Base-by-base conservation (phyloP, 768 basidiomycete species). In the Phaffia australis region DNA sequence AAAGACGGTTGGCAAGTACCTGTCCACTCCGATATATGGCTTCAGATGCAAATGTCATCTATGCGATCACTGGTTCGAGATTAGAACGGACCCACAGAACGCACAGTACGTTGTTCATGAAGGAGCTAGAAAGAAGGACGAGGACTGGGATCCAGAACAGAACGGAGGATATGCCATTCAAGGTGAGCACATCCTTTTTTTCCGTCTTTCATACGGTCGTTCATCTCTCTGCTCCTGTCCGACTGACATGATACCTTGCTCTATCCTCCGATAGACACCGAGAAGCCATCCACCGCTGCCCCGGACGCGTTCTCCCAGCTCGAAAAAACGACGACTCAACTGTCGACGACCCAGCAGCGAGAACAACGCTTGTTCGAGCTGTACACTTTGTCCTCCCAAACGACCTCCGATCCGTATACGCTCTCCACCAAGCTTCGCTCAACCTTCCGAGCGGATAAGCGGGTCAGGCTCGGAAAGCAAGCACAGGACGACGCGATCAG, bases 11-110 rank as follows among this genome's bases (percentile, higher is more conserved):
- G 95, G 95, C 18, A 84, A 83, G 66, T 99, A 99, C 77, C 91
- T 87, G 74, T 89, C 89, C 7, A 97, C 93, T 0, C 88, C 92
- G 14, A 97, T 99, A 63, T 98, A 80, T 74, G 88, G 86, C 7
- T 99, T 99, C 76, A 83, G 92, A 56, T 98, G 95, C 78, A 99
- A 99, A 82, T 99, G 94, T 73, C 93, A 97, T 76, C 78, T 97
- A 0, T 98, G 95, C 74, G 84, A 85, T 70, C 86, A 85, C n/a
- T 94, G 92, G 92, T 97, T 98, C 70, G 93, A 95, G 79, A 92
- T 99, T 61, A 83, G 93, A 70, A 98, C 95, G 9, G 94, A 99
- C 73, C 94, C 94, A 0, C 71, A 97, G 95, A 95, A 98, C 73
- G 94, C 95, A 1, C 84, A 87, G 21, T 99, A 99, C 73, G 85